Evolutionary conservation across 805 yeast species (phyloP).

Genomic region (Lachancea cidri): DNA sequence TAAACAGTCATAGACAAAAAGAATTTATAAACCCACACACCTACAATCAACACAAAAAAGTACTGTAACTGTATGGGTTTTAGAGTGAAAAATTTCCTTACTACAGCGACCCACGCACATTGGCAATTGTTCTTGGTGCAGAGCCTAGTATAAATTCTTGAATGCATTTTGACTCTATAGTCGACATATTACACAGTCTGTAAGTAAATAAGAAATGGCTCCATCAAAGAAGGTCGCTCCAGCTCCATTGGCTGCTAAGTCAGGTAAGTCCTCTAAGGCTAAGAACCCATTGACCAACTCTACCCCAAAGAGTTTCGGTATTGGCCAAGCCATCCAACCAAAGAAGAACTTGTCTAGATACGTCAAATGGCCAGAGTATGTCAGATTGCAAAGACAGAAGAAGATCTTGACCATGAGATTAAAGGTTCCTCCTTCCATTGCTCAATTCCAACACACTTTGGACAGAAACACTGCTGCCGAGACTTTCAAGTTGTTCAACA

Average conservation of each 20-base stretch:
- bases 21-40: neutral
- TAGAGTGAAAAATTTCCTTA: neutral
- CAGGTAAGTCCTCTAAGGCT: slow-evolving; percentile 50
- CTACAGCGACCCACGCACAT: too few species aligned
- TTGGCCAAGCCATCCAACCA: slow-evolving; percentile 94
- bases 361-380: slow-evolving; percentile 99
- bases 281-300: slow-evolving; percentile 87
- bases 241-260: slow-evolving; percentile 88
- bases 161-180: neutral
- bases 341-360: slow-evolving; percentile 94
- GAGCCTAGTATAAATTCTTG: neutral
- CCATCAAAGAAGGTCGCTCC: slow-evolving; percentile 90
- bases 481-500: slow-evolving; percentile 95
- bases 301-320: slow-evolving; percentile 89
- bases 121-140: neutral
- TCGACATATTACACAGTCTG: neutral
- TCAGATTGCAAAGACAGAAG: slow-evolving; percentile 98
- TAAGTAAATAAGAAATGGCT: slow-evolving; percentile 27
- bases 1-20: neutral
- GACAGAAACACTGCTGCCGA: slow-evolving; percentile 99
- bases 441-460: slow-evolving; percentile 92
- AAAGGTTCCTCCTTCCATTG: slow-evolving; percentile 98
- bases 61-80: too few species aligned
- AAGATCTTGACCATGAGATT: slow-evolving; percentile 92
- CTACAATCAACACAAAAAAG: too few species aligned